phyloP scores from a whole-genome alignment of 176 grass and related monocot species.

The Carex myosuroides region DNA sequence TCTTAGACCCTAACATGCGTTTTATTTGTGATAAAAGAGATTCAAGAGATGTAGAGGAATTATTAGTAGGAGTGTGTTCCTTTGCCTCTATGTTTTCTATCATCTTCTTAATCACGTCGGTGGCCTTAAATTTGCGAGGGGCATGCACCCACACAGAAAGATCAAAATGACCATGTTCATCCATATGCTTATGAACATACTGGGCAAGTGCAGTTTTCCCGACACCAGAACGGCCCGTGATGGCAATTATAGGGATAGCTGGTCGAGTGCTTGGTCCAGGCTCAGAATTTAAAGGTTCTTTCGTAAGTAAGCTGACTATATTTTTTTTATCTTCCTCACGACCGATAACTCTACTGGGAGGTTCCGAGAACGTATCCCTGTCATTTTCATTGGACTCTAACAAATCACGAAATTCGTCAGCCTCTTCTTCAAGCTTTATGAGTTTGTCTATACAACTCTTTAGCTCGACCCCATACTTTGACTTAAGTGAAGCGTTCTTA shows the following conservation, averaged over 20 bases:
- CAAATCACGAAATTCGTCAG: not conserved
- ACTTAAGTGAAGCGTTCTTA: not conserved
- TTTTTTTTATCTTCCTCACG: not conserved
- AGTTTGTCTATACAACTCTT: not conserved
- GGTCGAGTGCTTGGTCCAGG: not conserved
- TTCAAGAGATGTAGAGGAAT: not conserved
- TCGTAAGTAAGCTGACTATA: not conserved
- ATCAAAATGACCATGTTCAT: not conserved
- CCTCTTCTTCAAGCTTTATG: not conserved
- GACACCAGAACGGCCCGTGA: not conserved
- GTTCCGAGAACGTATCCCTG: too few relatives aligned
- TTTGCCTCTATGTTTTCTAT: not conserved
- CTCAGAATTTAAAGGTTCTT: not conserved
- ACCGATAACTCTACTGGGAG: not conserved
- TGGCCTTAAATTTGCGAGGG: not conserved
- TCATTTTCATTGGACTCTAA: not conserved
- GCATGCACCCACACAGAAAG: not conserved
- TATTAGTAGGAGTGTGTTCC: rapidly evolving
- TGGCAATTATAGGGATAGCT: not conserved
- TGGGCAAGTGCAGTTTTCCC: not conserved
- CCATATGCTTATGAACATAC: not conserved
- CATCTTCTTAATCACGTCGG: not conserved
- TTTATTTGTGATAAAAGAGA: not conserved
- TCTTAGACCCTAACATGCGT: not conserved
- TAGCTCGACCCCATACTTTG: too few relatives aligned